These are phyloP conservation scores for Nitzschia inconspicua DNA, from an alignment of 108 stramenopile genomes.

Conservation along the genomic window DNA sequence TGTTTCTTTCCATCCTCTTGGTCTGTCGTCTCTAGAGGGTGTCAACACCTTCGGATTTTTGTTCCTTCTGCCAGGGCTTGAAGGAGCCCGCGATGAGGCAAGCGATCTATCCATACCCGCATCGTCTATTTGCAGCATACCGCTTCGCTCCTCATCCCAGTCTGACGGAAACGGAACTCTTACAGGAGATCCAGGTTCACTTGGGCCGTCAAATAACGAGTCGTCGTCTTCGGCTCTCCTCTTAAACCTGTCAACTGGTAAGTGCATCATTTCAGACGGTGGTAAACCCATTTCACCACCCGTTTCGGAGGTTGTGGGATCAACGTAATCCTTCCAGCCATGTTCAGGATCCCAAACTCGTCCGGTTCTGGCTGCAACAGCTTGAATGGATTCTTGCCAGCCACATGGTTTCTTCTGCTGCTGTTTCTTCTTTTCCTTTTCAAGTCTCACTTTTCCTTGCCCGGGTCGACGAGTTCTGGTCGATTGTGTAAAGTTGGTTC, in stretches of 20 bases:
- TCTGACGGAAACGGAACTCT: too few relatives aligned
- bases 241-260: too few relatives aligned
- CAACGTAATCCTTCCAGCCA: conserved; percentile 65
- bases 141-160: too few relatives aligned
- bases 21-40: conserved; percentile 12
- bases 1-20: conserved; percentile 61
- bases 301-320: conserved; percentile 21
- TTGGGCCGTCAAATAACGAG: too few relatives aligned
- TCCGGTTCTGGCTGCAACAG: conserved; percentile 45
- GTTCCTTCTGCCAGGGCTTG: background rate
- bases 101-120: too few relatives aligned
- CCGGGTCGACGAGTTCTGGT: conserved; percentile 66
- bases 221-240: too few relatives aligned
- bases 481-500: conserved; percentile 33
- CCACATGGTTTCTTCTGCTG: conserved; percentile 36
- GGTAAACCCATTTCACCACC: background rate
- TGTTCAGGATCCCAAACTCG: conserved; percentile 65
- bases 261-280: background rate
- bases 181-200: too few relatives aligned
- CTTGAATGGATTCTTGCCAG: conserved; percentile 73
- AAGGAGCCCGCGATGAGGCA: background rate
- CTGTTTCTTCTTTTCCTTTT: conserved; percentile 31
- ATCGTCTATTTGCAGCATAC: too few relatives aligned
- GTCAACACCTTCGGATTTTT: background rate
- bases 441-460: conserved; percentile 46